Evolutionary conservation across 495 filamentous ascomycete species (phyloP), one percentile per base, ranked within the genome.

Genomic region (Thozetella sp.): DNA sequence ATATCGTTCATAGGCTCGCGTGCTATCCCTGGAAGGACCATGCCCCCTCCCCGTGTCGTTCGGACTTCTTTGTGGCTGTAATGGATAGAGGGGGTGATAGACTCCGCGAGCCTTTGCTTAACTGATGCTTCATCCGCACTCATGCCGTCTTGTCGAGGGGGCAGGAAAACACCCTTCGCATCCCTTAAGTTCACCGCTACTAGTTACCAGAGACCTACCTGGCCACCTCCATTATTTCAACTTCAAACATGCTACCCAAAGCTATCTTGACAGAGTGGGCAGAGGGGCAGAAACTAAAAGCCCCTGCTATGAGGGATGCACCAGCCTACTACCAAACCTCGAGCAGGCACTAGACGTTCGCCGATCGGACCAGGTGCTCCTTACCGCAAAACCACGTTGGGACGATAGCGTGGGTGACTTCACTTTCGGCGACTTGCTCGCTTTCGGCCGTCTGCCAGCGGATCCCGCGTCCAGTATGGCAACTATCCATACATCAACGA

Each of bases 401-500:
- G 43, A 48, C n/a, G 43, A 48, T 3, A 20, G n/a, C 43, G 43
- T 48, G 9, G 43, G 4, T 4, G 43, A 48, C n/a, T 48, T 48
- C 43, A 10, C 43, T 3, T 4, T 3, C 43, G 12, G 43, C 43
- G 43, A 48, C 3, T 10, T 3, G 12, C 43, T 48, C 3, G 12
- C 43, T 3, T n/a, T 13, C 3, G 12, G 11, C 6, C 43, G 43
- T 20, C 74, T 17, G 71, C 70, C 27, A 63, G 67, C 0, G 80
- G 79, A 6, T 79, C 76, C 2, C 69, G 80, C 2, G 63, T 82
- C 1, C 67, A 76, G 20, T 74, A 88, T 62, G 87, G 88, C 12
- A 89, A 89, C 63, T 85, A 81, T 1, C 54, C 61, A 0, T 88
- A 87, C 63, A 75, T 84, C 0, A 82, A 87, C 58, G 63, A 78